These are phyloP conservation scores for Theileria orientalis DNA, from an alignment of 169 alveolate species.

Conservation along the genomic window DNA sequence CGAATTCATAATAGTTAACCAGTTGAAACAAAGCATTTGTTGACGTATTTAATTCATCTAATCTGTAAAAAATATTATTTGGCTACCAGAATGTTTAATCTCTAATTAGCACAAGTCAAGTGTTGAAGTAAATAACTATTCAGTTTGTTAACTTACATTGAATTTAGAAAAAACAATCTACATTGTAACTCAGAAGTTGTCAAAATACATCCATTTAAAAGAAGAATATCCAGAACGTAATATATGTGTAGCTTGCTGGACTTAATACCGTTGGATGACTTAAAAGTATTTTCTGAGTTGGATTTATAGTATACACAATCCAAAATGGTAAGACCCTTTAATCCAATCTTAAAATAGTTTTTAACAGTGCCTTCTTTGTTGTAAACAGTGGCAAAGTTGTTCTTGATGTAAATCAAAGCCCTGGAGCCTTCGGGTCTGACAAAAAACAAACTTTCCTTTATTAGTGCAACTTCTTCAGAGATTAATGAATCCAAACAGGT, in stretches of 20 bases:
- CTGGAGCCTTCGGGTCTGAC: conserved; percentile 60
- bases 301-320: conserved; percentile 57
- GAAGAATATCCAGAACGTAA: conserved; percentile 45
- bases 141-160: conserved; percentile 32
- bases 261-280: too few relatives aligned
- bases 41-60: conserved; percentile 39
- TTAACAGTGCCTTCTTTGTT: conserved; percentile 14
- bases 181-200: conserved; percentile 57
- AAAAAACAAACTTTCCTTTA: conserved; percentile 33
- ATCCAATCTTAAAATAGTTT: conserved; percentile 19
- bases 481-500: conserved; percentile 30
- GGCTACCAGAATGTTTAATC: conserved; percentile 1
- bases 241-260: conserved; percentile 15
- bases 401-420: conserved; percentile 30
- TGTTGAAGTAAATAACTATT: neutral
- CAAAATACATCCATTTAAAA: conserved; percentile 50
- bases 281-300: too few relatives aligned
- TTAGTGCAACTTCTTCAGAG: conserved; percentile 49
- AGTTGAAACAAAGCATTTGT: conserved; percentile 9
- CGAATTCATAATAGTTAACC: neutral
- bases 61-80: conserved; percentile 11
- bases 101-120: conserved; percentile 18
- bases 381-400: conserved; percentile 35
- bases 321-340: conserved; percentile 59
- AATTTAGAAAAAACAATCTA: conserved; percentile 33